Base-by-base conservation (phyloP, 176 grass and related monocot genomes). In the Carex myosuroides region DNA sequence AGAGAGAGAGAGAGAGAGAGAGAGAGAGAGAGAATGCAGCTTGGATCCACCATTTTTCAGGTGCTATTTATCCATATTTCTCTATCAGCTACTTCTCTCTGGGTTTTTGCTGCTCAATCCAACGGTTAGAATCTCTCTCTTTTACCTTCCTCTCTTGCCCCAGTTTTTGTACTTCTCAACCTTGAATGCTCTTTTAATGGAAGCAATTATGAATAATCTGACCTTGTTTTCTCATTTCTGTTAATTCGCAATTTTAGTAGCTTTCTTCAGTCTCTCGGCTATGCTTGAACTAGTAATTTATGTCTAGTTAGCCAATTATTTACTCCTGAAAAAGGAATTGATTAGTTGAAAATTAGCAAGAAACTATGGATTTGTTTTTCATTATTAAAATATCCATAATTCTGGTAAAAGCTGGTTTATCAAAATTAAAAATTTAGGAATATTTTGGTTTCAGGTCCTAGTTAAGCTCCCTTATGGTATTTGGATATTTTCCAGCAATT, bases 31-130 rank as follows among this genome's bases (percentile, higher is more conserved):
- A 73, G 70, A 81, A 87, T 87, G 87, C 76, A 83, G 89, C 74
- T 69, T 68, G 73, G 87, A 89, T 88, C 89, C 39, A 63, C 64
- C 58, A 76, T 89, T 81, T 83, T 86, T 62, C 86, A 6, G 60
- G 73, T 89, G 60, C 76, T 89, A 18, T 69, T 95, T n/a, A 87
- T 93, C 41, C 77, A 83, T 29, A 26, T 91, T 78, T 84, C 83
- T 53, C 85, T 79, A 21, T 89, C 67, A 11, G 64, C 70, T 12
- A 84, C 84, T 67, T 70, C 54, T 85, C 63, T 65, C 76, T 60
- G 85, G 54, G 70, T 61, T n/a, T 79, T 82, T 14, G 64, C 87
- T 62, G 87, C 88, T 79, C 76, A 57, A 67, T 64, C 16, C 69
- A 91, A 97, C 84, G 87, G 89, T 91, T 48, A 85, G 42, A 80